phyloP scores from a whole-genome alignment of 176 grass and related monocot species.

The Aegilops sharonensis region DNA sequence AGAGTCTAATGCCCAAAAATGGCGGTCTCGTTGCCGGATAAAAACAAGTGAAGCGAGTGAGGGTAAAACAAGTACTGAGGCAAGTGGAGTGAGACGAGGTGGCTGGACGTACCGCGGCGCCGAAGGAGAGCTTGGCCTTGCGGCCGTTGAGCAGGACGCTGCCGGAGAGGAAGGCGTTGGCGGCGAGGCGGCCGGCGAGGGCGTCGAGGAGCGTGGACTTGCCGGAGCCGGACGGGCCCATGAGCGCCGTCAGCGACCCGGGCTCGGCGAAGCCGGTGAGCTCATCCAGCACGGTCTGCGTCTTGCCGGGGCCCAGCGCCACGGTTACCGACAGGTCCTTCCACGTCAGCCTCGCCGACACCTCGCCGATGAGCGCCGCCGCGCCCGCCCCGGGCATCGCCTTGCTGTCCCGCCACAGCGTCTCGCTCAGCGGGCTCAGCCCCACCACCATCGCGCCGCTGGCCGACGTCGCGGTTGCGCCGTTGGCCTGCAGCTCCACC shows the following conservation, averaged over 20 bases:
- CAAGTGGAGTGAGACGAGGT: neutral
- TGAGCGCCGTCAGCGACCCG: slow-evolving; percentile 75
- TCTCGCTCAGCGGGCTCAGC: slow-evolving; percentile 92
- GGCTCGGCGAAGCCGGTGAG: slow-evolving; percentile 94
- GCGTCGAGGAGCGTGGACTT: slow-evolving; percentile 98
- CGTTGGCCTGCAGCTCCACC: slow-evolving; percentile 75
- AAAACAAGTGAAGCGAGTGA: neutral
- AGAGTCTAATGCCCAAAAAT: slow-evolving; percentile 2
- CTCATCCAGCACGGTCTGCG: slow-evolving; percentile 75
- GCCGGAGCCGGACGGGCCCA: slow-evolving; percentile 95
- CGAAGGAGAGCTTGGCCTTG: slow-evolving; percentile 95
- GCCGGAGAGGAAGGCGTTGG: slow-evolving; percentile 93
- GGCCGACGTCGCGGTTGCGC: slow-evolving; percentile 29
- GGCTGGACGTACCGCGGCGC: slow-evolving; percentile 64
- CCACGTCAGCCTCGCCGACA: slow-evolving; percentile 93
- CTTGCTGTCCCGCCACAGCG: slow-evolving; percentile 78
- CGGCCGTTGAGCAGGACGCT: slow-evolving; percentile 86
- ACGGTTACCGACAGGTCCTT: slow-evolving; percentile 91
- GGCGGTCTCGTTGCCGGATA: neutral
- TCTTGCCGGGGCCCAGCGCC: slow-evolving; percentile 67
- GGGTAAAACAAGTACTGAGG: neutral
- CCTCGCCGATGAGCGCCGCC: slow-evolving; percentile 67
- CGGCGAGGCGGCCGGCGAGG: slow-evolving; percentile 79
- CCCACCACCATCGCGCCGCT: slow-evolving; percentile 52
- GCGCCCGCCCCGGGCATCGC: slow-evolving; percentile 22